phyloP scores from a whole-genome alignment of 768 basidiomycete species.

The Lactarius vividus region DNA sequence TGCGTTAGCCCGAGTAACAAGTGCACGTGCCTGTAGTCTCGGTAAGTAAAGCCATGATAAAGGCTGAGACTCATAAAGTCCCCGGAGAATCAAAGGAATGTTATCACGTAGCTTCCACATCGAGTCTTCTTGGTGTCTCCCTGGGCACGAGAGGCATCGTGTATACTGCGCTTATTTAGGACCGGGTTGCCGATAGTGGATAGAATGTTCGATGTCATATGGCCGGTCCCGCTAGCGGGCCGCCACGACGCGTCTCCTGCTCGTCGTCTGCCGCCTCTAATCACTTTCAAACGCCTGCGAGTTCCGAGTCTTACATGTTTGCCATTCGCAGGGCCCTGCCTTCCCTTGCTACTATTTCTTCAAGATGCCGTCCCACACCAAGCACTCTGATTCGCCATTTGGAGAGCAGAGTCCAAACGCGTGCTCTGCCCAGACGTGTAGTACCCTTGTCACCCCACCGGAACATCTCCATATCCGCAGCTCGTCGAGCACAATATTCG shows the following conservation, averaged over 20 bases:
- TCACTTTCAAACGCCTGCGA: background rate
- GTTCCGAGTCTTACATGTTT: background rate
- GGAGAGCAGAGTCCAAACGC: background rate
- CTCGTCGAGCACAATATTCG: constrained; percentile 22
- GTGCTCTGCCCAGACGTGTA: background rate
- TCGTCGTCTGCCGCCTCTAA: background rate
- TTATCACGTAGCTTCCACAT: background rate
- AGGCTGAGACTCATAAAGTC: too few species aligned
- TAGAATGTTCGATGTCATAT: too few species aligned
- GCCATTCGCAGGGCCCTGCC: background rate
- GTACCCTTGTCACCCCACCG: background rate
- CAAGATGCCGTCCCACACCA: background rate
- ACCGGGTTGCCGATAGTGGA: too few species aligned
- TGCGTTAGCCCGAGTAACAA: too few species aligned
- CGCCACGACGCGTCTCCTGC: background rate
- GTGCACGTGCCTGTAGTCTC: background rate
- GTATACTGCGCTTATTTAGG: too few species aligned
- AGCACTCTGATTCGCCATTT: background rate
- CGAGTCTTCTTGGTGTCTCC: background rate
- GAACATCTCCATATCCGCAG: constrained; percentile 1
- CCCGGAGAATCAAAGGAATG: background rate
- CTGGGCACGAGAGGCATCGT: background rate
- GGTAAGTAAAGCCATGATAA: too few species aligned
- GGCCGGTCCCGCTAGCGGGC: background rate
- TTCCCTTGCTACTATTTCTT: background rate